These are phyloP conservation scores for Penicillium sp. DNA, from an alignment of 2,329 filamentous ascomycete species.

Conservation along the genomic window DNA sequence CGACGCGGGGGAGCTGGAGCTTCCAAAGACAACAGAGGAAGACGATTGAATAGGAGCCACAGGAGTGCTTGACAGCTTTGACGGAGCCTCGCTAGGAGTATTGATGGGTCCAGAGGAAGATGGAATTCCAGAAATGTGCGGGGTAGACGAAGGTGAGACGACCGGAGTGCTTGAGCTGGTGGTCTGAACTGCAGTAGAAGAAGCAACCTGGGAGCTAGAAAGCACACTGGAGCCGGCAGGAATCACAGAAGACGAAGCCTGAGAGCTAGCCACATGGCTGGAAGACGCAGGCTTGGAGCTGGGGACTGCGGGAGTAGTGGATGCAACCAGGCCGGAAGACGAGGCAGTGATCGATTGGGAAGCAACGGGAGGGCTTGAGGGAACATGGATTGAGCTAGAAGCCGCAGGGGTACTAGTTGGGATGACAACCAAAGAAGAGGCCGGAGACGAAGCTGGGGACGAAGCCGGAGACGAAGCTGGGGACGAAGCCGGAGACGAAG, in stretches of 20 bases:
- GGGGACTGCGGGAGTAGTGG: neutral
- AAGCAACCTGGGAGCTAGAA: neutral
- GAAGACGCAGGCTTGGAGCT: neutral
- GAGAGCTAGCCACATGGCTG: neutral
- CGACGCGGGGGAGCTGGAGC: neutral
- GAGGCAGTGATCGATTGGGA: neutral
- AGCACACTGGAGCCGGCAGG: neutral
- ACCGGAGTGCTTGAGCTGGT: neutral
- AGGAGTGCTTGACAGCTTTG: neutral
- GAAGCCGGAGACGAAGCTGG: no score
- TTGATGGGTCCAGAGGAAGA: neutral
- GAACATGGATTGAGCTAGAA: conserved; percentile 3
- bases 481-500: no score
- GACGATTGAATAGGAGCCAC: neutral
- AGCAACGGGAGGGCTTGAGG: neutral
- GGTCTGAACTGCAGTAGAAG: neutral
- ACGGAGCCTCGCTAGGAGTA: neutral
- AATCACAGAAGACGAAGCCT: neutral
- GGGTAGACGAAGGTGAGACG: neutral
- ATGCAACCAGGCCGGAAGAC: neutral
- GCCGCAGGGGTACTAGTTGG: conserved; percentile 6
- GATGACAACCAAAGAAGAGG: neutral
- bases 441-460: conserved; percentile 9
- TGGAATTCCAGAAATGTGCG: neutral
- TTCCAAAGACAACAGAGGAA: neutral